Evolutionary conservation across 805 yeast genomes (phyloP).

Genomic region (Suhomyces tanzawaensis): DNA sequence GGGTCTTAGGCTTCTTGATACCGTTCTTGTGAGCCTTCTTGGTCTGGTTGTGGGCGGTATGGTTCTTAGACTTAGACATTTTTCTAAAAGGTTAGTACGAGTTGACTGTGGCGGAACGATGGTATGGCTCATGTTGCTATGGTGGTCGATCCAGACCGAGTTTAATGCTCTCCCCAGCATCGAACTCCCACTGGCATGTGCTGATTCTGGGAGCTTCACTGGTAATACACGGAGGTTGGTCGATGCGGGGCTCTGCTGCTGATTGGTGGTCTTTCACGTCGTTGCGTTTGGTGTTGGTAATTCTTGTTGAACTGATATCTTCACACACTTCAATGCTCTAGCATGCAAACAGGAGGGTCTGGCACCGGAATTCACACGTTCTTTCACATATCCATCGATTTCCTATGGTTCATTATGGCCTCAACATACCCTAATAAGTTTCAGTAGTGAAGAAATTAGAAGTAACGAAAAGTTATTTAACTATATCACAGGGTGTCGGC

Average conservation of each 20-base stretch:
- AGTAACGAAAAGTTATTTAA: slow-evolving; percentile 4
- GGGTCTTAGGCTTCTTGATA: slow-evolving; percentile 98
- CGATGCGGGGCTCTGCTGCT: too few relatives aligned
- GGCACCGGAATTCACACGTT: too few relatives aligned
- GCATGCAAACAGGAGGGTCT: too few relatives aligned
- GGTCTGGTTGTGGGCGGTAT: slow-evolving; percentile 99
- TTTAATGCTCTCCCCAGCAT: background rate
- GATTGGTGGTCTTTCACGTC: too few relatives aligned
- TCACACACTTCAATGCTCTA: too few relatives aligned
- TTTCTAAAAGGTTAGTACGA: slow-evolving; percentile 37
- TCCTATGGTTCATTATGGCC: background rate
- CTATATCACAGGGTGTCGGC: slow-evolving; percentile 1
- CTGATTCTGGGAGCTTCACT: too few relatives aligned
- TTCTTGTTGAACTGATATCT: too few relatives aligned
- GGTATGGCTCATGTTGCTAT: too few relatives aligned
- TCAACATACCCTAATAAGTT: slow-evolving; percentile 6
- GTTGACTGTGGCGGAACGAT: too few relatives aligned
- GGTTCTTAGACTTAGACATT: slow-evolving; percentile 99
- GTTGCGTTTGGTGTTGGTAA: too few relatives aligned
- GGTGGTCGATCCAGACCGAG: background rate
- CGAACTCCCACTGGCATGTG: too few relatives aligned
- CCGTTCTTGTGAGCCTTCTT: slow-evolving; percentile 99
- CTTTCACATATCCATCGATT: background rate
- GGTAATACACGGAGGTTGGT: too few relatives aligned
- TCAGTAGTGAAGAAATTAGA: slow-evolving; percentile 3